These are phyloP conservation scores for Calonectria pauciramosa DNA, from an alignment of 2,329 filamentous ascomycete genomes.

Conservation along the genomic window DNA sequence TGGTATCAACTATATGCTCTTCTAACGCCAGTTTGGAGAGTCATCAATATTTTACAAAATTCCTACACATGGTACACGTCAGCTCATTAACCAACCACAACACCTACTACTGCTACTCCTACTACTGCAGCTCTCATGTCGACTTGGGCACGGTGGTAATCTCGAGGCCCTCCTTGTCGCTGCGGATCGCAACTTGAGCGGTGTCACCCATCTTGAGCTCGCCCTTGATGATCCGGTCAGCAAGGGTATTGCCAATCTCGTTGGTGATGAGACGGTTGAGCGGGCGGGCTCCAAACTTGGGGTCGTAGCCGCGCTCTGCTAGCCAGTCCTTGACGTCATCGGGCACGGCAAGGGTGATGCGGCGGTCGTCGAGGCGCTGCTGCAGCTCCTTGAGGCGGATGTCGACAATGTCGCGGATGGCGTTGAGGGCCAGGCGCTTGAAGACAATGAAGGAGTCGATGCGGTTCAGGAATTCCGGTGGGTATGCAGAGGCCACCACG, in stretches of 20 bases:
- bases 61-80: conserved; percentile 40
- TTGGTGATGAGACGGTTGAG: conserved; percentile 92
- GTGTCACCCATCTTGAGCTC: conserved; percentile 81
- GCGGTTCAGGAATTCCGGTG: conserved; percentile 96
- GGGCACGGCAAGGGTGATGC: conserved; percentile 82
- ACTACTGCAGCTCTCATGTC: not conserved
- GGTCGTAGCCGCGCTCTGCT: conserved; percentile 90
- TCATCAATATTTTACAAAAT: conserved; percentile 20
- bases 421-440: conserved; percentile 83
- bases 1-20: conserved; percentile 13
- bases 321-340: conserved; percentile 86
- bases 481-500: conserved; percentile 80
- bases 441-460: conserved; percentile 98
- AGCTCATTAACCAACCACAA: conserved; percentile 37
- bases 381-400: conserved; percentile 91
- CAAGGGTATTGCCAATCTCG: conserved; percentile 89
- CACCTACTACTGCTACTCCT: not conserved
- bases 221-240: conserved; percentile 92
- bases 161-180: conserved; percentile 70
- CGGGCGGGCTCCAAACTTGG: conserved; percentile 90
- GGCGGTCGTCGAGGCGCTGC: conserved; percentile 83
- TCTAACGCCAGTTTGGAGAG: conserved; percentile 20
- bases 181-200: conserved; percentile 78
- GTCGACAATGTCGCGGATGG: conserved; percentile 92
- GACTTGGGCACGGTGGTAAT: conserved; percentile 53